Evolutionary conservation across 352 stramenopile species (phyloP), one percentile per base, ranked within the genome.

Genomic region (Phytophthora uliginosa): DNA sequence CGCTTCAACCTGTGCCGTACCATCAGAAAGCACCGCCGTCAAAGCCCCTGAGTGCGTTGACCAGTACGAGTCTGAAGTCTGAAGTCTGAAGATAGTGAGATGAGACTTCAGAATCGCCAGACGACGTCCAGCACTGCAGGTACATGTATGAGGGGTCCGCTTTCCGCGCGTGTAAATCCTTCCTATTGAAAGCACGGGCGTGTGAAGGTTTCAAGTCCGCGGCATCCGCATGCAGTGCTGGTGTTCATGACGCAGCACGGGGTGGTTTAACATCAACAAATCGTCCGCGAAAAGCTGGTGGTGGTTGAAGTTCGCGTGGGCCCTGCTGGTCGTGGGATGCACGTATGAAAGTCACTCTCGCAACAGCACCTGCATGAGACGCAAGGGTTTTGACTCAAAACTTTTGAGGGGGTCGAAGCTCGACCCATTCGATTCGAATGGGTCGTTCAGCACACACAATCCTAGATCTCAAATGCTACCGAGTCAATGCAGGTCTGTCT

Each of bases 81-180:
- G 59, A 76, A 67, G 55, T 71, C 54, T 76, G 63, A 73, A 73
- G 69, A 73, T 76, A 69, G 59, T 76, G 63, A 65, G 69, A 72
- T 71, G 63, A 15, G 54, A 36, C 47, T 67, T 61, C 65, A 61
- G 62, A 69, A 69, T 33, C 51, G 12, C 9, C 17, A 13, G 42
- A 10, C 34, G 12, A 12, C 50, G 63, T 57, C 68, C 48, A 17
- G 48, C 12, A 18, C 13, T 20, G 24, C 9, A 31, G 26, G 20
- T 28, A 33, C n/a, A n/a, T n/a, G n/a, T n/a, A n/a, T 9, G 13
- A n/a, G 17, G 40, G 15, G 40, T n/a, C 7, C 15, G 7, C 17
- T 48, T 48, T 48, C 40, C 40, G 8, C 13, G 40, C 40, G 40
- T 5, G 40, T 22, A 7, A 8, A 10, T 10, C 34, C 34, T 40